A percentile compares a stretch with the other conserved stretches of the same genome.
Conservation (phyloP, 202 grass and related monocot genomes). For the Schoenoplectus tabernaemontani region DNA sequence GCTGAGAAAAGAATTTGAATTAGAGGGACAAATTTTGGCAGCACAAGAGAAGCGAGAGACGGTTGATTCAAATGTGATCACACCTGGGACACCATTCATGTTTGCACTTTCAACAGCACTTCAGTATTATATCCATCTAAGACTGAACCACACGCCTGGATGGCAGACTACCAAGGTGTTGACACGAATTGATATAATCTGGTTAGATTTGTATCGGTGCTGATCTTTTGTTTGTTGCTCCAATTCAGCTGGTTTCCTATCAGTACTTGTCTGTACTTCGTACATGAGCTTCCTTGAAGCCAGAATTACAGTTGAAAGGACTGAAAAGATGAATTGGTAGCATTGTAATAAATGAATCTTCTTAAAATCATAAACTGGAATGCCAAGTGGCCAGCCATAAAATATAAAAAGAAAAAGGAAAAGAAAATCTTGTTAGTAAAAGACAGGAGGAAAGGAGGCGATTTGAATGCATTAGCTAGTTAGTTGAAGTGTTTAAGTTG, state of each 20-base stretch:
- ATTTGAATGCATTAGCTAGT: background rate
- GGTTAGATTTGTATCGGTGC: conserved; percentile 24
- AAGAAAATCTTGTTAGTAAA: background rate
- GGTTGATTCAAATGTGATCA: conserved; percentile 88
- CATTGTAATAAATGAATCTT: background rate
- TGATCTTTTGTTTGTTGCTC: conserved; percentile 16
- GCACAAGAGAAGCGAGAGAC: conserved; percentile 54
- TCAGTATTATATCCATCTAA: conserved; percentile 88
- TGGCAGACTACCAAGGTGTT: conserved; percentile 93
- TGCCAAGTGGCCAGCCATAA: background rate
- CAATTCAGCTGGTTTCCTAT: background rate
- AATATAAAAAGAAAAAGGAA: background rate
- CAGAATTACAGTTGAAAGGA: background rate
- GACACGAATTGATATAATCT: conserved; percentile 28
- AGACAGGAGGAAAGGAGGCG: background rate
- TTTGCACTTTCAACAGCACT: conserved; percentile 72
- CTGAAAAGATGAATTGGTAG: background rate
- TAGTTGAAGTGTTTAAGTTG: background rate
- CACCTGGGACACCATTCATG: conserved; percentile 89
- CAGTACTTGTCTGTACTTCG: background rate
- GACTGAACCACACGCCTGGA: conserved; percentile 63
- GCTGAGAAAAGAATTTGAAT: conserved; percentile 64
- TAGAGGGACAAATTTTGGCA: conserved; percentile 50
- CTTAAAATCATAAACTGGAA: background rate
- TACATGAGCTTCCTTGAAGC: background rate